Conservation (phyloP, 2,329 filamentous ascomycete genomes). For the Monilinia fructicola region DNA sequence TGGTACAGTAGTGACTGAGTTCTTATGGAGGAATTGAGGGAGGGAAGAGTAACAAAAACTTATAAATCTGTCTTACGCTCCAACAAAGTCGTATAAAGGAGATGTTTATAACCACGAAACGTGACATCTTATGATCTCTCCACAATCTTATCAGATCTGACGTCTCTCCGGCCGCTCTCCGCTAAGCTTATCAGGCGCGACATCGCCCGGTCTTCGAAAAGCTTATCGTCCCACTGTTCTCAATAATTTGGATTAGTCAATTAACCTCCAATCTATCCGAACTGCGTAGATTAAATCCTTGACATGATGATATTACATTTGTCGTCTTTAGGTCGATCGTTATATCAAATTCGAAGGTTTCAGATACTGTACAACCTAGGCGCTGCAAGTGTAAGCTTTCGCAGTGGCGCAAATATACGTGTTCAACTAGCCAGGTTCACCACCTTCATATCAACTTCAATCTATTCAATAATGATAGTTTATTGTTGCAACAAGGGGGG, state of each 20-base stretch:
- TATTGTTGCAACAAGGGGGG: background rate
- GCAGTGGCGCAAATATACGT: background rate
- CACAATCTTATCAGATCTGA: conserved; percentile 9
- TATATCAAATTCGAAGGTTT: background rate
- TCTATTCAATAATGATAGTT: background rate
- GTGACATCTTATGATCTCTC: conserved; percentile 14
- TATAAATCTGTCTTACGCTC: too few relatives aligned
- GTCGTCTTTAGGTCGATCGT: background rate
- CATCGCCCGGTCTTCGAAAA: background rate
- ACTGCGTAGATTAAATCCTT: background rate
- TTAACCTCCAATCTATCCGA: background rate
- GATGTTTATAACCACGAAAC: background rate
- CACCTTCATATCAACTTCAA: background rate
- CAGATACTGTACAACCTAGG: background rate
- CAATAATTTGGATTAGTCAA: background rate
- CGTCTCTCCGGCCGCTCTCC: background rate
- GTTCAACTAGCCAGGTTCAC: background rate
- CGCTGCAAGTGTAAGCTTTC: background rate
- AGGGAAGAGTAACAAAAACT: background rate
- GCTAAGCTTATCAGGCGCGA: background rate
- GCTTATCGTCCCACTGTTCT: conserved; percentile 7
- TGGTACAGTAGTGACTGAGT: background rate
- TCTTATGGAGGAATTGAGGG: background rate
- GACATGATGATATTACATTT: background rate
- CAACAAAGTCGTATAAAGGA: background rate